Evolutionary conservation across 306 rosid species (phyloP).

Genomic region (Sindora glabra): DNA sequence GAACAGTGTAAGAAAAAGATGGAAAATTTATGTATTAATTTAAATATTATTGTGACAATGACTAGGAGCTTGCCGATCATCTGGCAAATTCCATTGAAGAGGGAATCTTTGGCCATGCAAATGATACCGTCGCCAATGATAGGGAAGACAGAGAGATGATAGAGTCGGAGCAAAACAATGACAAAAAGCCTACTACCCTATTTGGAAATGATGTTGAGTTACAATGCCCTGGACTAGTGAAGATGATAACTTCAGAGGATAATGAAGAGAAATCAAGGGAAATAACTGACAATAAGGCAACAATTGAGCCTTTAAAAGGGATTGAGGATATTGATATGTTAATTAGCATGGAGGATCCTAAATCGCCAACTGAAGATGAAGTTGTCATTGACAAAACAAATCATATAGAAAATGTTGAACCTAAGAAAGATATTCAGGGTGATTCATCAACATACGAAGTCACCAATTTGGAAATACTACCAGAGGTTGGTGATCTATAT

Average conservation of each 20-base stretch:
- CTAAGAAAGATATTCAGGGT: neutral
- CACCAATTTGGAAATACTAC: neutral
- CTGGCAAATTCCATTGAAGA: conserved; percentile 12
- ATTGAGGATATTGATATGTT: neutral
- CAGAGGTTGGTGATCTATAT: neutral
- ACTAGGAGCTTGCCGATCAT: conserved; percentile 18
- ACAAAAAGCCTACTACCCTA: neutral
- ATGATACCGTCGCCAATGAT: neutral
- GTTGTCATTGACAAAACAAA: neutral
- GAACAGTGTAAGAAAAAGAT: no score
- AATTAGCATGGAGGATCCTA: neutral
- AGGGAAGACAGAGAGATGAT: conserved; percentile 6
- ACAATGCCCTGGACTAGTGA: neutral
- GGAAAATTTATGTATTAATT: neutral
- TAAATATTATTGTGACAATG: neutral
- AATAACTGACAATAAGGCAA: conserved; percentile 9
- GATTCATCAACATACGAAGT: neutral
- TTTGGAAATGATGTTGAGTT: neutral
- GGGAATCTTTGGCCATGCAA: neutral
- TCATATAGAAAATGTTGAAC: neutral
- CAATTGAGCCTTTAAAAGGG: neutral
- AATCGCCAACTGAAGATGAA: neutral
- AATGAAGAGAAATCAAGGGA: conserved; percentile 5
- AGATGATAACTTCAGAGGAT: neutral
- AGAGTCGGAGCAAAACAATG: conserved; percentile 7